phyloP scores from a whole-genome alignment of 2,329 filamentous ascomycete genomes.

The Pleoardoris graminearum region DNA sequence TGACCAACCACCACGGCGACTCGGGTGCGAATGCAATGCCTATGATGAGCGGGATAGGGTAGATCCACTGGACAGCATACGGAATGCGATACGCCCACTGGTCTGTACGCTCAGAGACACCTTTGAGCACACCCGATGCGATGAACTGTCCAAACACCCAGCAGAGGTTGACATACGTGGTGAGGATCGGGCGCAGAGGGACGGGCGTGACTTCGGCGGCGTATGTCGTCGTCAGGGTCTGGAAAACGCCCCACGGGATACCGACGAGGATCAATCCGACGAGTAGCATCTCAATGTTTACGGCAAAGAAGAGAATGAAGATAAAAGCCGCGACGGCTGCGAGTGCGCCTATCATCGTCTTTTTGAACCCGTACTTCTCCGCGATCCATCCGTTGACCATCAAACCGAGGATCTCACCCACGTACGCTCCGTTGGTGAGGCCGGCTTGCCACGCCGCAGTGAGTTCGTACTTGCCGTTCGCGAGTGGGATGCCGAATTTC shows the following conservation, averaged over 20 bases:
- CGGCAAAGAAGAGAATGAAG: slow-evolving; percentile 44
- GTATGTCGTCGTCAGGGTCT: slow-evolving; percentile 54
- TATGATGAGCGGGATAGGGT: slow-evolving; percentile 69
- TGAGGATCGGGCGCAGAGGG: slow-evolving; percentile 61
- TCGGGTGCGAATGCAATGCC: slow-evolving; percentile 71
- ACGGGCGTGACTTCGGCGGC: slow-evolving; percentile 68
- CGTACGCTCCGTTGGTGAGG: slow-evolving; percentile 51
- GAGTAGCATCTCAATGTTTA: slow-evolving; percentile 59
- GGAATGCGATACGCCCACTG: slow-evolving; percentile 69
- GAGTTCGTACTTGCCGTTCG: slow-evolving; percentile 47
- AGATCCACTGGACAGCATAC: slow-evolving; percentile 76
- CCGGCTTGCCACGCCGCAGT: slow-evolving; percentile 53
- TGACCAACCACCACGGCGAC: slow-evolving; percentile 74
- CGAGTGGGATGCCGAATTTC: slow-evolving; percentile 45
- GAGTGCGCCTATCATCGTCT: slow-evolving; percentile 43
- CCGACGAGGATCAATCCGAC: slow-evolving; percentile 59
- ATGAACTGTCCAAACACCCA: slow-evolving; percentile 76
- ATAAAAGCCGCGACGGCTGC: slow-evolving; percentile 36
- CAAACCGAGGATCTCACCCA: slow-evolving; percentile 51
- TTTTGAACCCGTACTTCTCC: slow-evolving; percentile 49
- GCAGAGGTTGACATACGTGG: slow-evolving; percentile 75
- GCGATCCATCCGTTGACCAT: slow-evolving; percentile 51
- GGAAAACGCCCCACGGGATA: slow-evolving; percentile 53
- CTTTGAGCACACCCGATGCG: slow-evolving; percentile 70
- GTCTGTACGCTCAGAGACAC: slow-evolving; percentile 65